Conservation (phyloP, 306 rosid genomes). For the Casuarina glauca region DNA sequence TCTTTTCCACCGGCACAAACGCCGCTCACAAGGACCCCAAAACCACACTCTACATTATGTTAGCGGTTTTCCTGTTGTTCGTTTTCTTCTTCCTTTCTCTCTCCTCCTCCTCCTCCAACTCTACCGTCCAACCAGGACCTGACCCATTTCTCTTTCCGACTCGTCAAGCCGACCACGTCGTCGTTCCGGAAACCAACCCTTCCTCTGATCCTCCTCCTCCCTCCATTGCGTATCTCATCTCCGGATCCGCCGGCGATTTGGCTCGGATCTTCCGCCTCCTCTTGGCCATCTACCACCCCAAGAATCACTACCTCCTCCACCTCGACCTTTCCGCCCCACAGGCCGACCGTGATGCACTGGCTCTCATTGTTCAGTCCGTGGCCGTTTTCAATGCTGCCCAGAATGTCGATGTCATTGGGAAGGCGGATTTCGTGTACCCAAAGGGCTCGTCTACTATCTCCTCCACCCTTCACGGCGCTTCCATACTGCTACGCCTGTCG, state of each 20-base stretch:
- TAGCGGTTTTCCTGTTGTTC: constrained; percentile 50
- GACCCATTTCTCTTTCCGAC: constrained; percentile 73
- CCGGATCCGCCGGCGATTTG: constrained; percentile 64
- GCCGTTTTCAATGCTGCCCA: constrained; percentile 79
- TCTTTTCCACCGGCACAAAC: constrained; percentile 3
- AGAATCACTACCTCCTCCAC: constrained; percentile 82
- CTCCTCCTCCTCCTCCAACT: constrained; percentile 28
- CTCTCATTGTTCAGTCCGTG: constrained; percentile 51
- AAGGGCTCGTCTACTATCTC: constrained; percentile 74
- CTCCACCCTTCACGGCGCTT: constrained; percentile 75
- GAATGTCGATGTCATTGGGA: constrained; percentile 81
- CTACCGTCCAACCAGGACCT: constrained; percentile 37
- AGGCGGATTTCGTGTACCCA: constrained; percentile 65
- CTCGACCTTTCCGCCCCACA: constrained; percentile 69
- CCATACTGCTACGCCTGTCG: constrained; percentile 71
- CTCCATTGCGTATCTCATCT: constrained; percentile 68
- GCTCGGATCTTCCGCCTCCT: constrained; percentile 65
- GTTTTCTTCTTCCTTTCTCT: constrained; percentile 40
- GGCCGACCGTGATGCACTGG: constrained; percentile 62
- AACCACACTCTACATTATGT: constrained; percentile 52
- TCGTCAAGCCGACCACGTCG: constrained; percentile 42
- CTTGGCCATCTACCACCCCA: constrained; percentile 60
- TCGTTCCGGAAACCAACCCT: constrained; percentile 40
- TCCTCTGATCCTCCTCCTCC: constrained; percentile 63
- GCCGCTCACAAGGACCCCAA: constrained; percentile 54